Base-by-base conservation (phyloP, 306 rosid genomes). In the Glycine latifolia region DNA sequence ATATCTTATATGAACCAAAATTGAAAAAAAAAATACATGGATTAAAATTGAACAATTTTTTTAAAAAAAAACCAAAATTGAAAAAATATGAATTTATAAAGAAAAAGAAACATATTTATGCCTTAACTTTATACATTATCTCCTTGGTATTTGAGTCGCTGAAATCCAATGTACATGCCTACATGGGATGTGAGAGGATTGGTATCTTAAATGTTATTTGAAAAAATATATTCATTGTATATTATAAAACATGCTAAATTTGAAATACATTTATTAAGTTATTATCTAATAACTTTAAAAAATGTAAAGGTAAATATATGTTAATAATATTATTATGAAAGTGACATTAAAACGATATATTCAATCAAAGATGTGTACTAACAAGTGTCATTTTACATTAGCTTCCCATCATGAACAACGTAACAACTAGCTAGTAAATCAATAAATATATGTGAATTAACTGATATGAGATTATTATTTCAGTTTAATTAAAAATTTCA, bases 341-440 rank as follows among this genome's bases (percentile, higher is more conserved):
- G 62, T 46, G 62, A 69, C 26, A 5, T 79, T 17, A 58, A 54
- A 78, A 43, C 62, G 4, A 39, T 54, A 26, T 37, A 53, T 79
- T 68, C 6, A 79, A 55, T 55, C 6, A 43, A 78, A 3, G 58
- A 43, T 20, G 67, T 67, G 67, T 49, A 68, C 60, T 68, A 79
- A 56, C 7, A 49, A 47, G 59, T 56, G 50, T 79, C 50, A 56
- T 69, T 46, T 69, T 58, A 7, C 26, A 31, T 15, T n/a, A 48
- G 77, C 41, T 31, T 2, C 31, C 16, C 59, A 56, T 55, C 76
- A 68, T 69, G 70, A 69, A 33, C 61, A 70, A 70, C 58, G 26
- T n/a, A 44, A 43, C 71, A 31, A 56, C 76, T n/a, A 69, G 41
- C 54, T 15, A 52, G 31, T 26, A 20, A 26, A 26, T 2, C 31